These are phyloP conservation scores for Didymella lethalis DNA, from an alignment of 2,329 filamentous ascomycete genomes.

Conservation along the genomic window DNA sequence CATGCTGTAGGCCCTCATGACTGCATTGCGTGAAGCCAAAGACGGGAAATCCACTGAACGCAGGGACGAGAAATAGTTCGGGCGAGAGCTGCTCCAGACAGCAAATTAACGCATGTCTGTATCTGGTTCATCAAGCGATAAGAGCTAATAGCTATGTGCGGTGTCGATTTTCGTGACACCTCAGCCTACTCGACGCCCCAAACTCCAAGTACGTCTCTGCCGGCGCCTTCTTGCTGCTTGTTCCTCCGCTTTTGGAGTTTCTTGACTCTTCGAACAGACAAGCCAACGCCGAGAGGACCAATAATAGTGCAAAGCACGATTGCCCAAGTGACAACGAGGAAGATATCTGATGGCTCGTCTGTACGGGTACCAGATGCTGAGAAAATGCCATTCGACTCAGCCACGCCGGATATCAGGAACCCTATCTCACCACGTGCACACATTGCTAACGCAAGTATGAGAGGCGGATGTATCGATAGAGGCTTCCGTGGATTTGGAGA, in stretches of 20 bases:
- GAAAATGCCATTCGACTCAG: slow-evolving; percentile 64
- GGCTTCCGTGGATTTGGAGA: slow-evolving; percentile 54
- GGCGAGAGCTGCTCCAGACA: not conserved
- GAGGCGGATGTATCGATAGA: slow-evolving; percentile 70
- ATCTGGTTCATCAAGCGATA: not conserved
- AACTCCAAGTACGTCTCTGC: slow-evolving; percentile 54
- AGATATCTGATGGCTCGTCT: slow-evolving; percentile 55
- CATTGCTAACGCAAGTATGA: slow-evolving; percentile 74
- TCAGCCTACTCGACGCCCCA: slow-evolving; percentile 52
- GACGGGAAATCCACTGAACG: not conserved
- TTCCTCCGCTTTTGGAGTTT: slow-evolving; percentile 49
- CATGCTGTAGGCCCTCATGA: not conserved
- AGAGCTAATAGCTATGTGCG: not conserved
- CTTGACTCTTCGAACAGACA: slow-evolving; percentile 58
- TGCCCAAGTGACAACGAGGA: slow-evolving; percentile 64
- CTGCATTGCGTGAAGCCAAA: not conserved
- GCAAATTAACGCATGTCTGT: not conserved
- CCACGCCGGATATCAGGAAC: slow-evolving; percentile 75
- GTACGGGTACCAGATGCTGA: slow-evolving; percentile 26
- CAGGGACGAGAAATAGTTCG: not conserved
- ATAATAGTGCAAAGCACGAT: slow-evolving; percentile 65
- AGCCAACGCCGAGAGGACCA: slow-evolving; percentile 61
- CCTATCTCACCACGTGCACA: slow-evolving; percentile 81
- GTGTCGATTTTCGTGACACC: not conserved
- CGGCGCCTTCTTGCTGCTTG: slow-evolving; percentile 42